Conservation (phyloP, 1,139 yeast genomes). For the Zygosaccharomyces pseudobailii region DNA sequence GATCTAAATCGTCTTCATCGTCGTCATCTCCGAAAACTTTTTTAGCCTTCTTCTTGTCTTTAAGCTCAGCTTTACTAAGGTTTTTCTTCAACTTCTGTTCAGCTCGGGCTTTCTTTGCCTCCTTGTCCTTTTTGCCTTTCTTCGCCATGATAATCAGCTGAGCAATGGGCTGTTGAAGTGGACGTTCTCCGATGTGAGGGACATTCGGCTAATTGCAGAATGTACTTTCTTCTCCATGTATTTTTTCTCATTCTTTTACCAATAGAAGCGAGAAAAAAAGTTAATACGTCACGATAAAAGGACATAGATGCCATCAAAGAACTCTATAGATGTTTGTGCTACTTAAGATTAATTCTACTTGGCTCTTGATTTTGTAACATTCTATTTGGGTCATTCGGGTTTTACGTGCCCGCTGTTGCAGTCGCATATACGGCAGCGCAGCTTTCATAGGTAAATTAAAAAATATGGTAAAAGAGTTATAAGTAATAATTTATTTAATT, state of each 20-base stretch:
- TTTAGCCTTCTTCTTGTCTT: constrained; percentile 70
- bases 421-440: no score
- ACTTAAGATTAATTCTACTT: no score
- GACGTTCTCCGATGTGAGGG: no score
- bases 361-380: no score
- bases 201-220: not conserved
- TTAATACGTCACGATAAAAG: not conserved
- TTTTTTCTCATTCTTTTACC: not conserved
- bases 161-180: not conserved
- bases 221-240: not conserved
- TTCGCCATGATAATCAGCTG: constrained; percentile 61
- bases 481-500: no score
- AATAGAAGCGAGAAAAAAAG: not conserved
- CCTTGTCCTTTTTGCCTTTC: constrained; percentile 80
- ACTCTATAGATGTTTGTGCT: no score
- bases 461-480: no score
- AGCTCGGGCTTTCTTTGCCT: constrained; percentile 83
- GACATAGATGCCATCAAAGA: no score
- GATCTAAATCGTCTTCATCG: constrained; percentile 75
- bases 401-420: no score
- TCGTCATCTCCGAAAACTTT: constrained; percentile 74
- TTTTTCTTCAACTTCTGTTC: constrained; percentile 82
- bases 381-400: no score
- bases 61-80: constrained; percentile 63
- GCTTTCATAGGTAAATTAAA: no score